Evolutionary conservation across 495 filamentous ascomycete species (phyloP), one percentile per base, ranked within the genome.

Genomic region (Penicillium arizonense): DNA sequence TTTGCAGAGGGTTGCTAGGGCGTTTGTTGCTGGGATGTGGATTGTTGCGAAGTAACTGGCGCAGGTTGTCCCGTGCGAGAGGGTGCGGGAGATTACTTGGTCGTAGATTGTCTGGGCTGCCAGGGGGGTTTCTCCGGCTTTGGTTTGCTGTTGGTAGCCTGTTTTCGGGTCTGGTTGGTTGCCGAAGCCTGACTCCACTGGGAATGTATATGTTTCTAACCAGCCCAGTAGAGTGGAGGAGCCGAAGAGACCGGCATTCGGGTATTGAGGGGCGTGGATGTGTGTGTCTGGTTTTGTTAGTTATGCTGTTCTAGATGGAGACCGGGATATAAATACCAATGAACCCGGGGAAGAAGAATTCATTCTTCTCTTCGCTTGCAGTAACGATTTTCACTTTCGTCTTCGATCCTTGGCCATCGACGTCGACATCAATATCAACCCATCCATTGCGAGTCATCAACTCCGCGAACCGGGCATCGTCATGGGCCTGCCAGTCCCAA

Each of bases 121-220:
- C 74, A 78, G 53, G 57, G 65, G 26, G 24, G 50, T 20, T 26
- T 51, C 23, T 8, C 23, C 24, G n/a, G 50, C 32, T 14, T 35
- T 41, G n/a, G 50, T 36, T 26, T 23, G 2, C 1, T 20, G 34
- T 36, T 18, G 33, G 41, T 42, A n/a, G 6, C 44, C 51, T 18
- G 28, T 26, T 24, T 54, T 41, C 1, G n/a, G 11, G 36, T 54
- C 28, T 0, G 51, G 44, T 32, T 41, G 42, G 11, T 47, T 64
- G 5, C 69, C 58, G 46, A 96, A 80, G 5, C 85, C 87, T 12
- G 82, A 76, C 70, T 97, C 92, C 53, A 96, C 79, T 1, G 92
- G 92, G 71, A 96, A 97, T n/a, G 92, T 97, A 73, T 97, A 97
- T 3, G 77, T 89, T 53, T 90, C 75, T 5, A 97, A 79, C 92